Base-by-base conservation (phyloP, 2,329 filamentous ascomycete genomes). In the Phialophora expanda region DNA sequence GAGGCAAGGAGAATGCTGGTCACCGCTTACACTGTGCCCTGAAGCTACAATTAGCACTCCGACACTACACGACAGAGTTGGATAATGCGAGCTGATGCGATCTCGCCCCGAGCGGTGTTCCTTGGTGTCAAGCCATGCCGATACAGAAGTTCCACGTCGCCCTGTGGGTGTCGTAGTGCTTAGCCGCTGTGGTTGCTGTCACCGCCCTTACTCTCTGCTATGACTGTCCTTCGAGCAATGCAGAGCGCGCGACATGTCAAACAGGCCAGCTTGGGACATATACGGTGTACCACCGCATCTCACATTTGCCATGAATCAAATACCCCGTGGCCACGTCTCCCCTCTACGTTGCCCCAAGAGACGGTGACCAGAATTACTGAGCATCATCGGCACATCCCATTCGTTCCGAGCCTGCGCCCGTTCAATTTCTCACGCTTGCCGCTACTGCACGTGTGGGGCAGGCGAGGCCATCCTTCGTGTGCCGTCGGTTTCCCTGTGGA, bases 361-460 rank as follows among this genome's bases (percentile, higher is more conserved):
- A n/a, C 38, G n/a, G 38, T 44, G 38, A 44, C 17, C 14, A 44
- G 38, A n/a, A n/a, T 3, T n/a, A 44, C 38, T n/a, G 38, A 17
- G 48, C 48, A 51, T 28, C 22, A 24, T 51, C 20, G 12, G 48
- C 48, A 22, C 22, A n/a, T 53, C 30, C 54, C 28, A 61, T 61
- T 61, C 58, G 58, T 54, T 54, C 58, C 51, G n/a, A 28, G 8
- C 48, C 12, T 51, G 28, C 34, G 30, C 46, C 58, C 24, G 9
- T 32, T 57, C 32, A 48, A 53, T 44, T 55, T 56, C 59, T 63
- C 54, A 60, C 58, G 30, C 14, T 55, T 50, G 48, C 41, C 57
- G 57, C 67, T 69, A 69, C 67, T 69, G 67, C 67, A 69, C 57
- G 61, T 59, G 48, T 57, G 62, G 65, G 56, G 61, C 66, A 46